Conservation (phyloP, 208 protist genomes). For the Wallacemonas sp. region DNA sequence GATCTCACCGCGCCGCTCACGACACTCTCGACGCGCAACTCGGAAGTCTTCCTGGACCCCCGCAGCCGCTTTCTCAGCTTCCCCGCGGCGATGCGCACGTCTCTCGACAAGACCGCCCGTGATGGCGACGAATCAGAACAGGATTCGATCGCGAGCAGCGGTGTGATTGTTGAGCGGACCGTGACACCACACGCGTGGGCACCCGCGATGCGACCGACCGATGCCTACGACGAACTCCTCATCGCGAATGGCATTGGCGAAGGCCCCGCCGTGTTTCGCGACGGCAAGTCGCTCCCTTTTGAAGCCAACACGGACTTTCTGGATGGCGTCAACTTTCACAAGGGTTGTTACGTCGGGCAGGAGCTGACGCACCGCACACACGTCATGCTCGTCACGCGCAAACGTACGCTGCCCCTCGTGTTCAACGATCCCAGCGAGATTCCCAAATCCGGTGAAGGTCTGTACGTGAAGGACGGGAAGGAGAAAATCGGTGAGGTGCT, state of each 20-base stretch:
- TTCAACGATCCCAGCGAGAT: slow-evolving; percentile 20
- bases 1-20: no score
- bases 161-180: no score
- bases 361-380: slow-evolving; percentile 95
- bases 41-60: slow-evolving; percentile 64
- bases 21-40: slow-evolving; percentile 13
- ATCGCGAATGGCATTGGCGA: slow-evolving; percentile 82
- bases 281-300: slow-evolving; percentile 82
- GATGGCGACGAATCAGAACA: slow-evolving; percentile 6
- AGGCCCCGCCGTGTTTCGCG: slow-evolving; percentile 63
- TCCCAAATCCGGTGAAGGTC: slow-evolving; percentile 34
- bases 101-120: slow-evolving; percentile 4
- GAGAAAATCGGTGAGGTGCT: slow-evolving; percentile 70
- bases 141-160: no score
- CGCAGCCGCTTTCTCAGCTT: slow-evolving; percentile 26
- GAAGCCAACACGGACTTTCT: slow-evolving; percentile 94
- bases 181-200: slow-evolving; percentile 17
- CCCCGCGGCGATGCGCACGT: not conserved
- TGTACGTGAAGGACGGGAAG: slow-evolving; percentile 39
- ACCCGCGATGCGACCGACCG: slow-evolving; percentile 11
- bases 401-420: slow-evolving; percentile 85
- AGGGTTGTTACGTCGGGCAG: slow-evolving; percentile 97
- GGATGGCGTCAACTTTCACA: slow-evolving; percentile 90
- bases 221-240: slow-evolving; percentile 54
- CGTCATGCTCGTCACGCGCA: slow-evolving; percentile 93